phyloP scores from a whole-genome alignment of 495 filamentous ascomycete genomes.

The Aspergillus saccharolyticus region DNA sequence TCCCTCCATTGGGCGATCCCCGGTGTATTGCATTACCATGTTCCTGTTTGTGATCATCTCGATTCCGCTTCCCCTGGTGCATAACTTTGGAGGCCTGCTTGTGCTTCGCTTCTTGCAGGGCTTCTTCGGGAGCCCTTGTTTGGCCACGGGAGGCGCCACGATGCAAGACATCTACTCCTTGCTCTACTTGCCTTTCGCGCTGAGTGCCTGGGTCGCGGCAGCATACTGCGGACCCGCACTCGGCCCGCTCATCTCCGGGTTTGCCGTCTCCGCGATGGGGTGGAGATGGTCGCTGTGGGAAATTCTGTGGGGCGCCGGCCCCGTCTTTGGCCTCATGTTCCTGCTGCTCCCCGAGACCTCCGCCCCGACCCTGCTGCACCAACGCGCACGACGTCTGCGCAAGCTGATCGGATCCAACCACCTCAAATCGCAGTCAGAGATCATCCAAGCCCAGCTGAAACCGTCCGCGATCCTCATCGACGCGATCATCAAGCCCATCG shows the following conservation, averaged over 20 bases:
- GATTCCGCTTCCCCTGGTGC: slow-evolving; percentile 24
- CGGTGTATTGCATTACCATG: slow-evolving; percentile 40
- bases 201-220: slow-evolving; percentile 28
- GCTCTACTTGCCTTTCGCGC: slow-evolving; percentile 27
- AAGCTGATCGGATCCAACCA: slow-evolving; percentile 23
- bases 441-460: slow-evolving; percentile 20
- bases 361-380: slow-evolving; percentile 49
- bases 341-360: slow-evolving; percentile 51
- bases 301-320: slow-evolving; percentile 26
- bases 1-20: slow-evolving; percentile 41
- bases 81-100: slow-evolving; percentile 36
- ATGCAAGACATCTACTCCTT: slow-evolving; percentile 46
- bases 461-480: slow-evolving; percentile 16
- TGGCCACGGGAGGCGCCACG: slow-evolving; percentile 49
- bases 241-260: slow-evolving; percentile 28
- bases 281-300: slow-evolving; percentile 47
- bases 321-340: slow-evolving; percentile 27
- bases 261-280: slow-evolving; percentile 20
- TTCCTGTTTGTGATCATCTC: slow-evolving; percentile 40
- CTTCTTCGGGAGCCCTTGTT: slow-evolving; percentile 44
- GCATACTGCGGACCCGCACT: slow-evolving; percentile 37
- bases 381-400: slow-evolving; percentile 47
- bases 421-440: slow-evolving; percentile 33
- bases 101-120: slow-evolving; percentile 45
- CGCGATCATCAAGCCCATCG: slow-evolving; percentile 6